phyloP scores from a whole-genome alignment of 2,329 filamentous ascomycete species.

The Cladosporium sp. region DNA sequence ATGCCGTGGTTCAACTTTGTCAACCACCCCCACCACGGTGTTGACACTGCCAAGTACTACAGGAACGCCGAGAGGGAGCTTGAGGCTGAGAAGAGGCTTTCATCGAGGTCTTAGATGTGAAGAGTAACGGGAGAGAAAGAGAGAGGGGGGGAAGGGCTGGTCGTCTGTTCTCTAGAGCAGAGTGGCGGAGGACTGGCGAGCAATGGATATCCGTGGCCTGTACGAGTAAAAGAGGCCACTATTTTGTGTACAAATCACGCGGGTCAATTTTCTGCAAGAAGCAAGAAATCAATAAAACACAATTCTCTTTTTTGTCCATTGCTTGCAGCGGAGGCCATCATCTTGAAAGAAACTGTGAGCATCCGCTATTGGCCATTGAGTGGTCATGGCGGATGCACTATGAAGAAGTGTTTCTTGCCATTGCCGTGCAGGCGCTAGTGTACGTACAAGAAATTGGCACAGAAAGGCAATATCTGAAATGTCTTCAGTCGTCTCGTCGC shows the following conservation, averaged over 20 bases:
- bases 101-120: neutral
- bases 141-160: neutral
- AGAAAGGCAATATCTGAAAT: too few relatives aligned
- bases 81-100: constrained; percentile 66
- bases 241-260: constrained; percentile 17
- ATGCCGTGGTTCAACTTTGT: constrained; percentile 98
- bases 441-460: too few relatives aligned
- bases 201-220: constrained; percentile 19
- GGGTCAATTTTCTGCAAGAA: constrained; percentile 6
- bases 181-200: constrained; percentile 7
- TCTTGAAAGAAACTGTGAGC: too few relatives aligned
- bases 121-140: neutral
- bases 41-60: constrained; percentile 99
- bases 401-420: too few relatives aligned
- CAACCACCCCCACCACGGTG: constrained; percentile 93
- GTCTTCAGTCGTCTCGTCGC: too few relatives aligned
- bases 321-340: neutral
- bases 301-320: neutral
- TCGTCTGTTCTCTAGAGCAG: constrained; percentile 19
- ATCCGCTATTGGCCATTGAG: too few relatives aligned
- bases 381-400: too few relatives aligned
- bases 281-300: constrained; percentile 9
- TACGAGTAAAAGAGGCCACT: constrained; percentile 16
- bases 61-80: constrained; percentile 91
- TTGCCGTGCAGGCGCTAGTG: too few relatives aligned